Evolutionary conservation across 192 early-diverging fungal genomes (phyloP), one percentile per base, ranked within the genome.

Genomic region (Backusella macrospora): DNA sequence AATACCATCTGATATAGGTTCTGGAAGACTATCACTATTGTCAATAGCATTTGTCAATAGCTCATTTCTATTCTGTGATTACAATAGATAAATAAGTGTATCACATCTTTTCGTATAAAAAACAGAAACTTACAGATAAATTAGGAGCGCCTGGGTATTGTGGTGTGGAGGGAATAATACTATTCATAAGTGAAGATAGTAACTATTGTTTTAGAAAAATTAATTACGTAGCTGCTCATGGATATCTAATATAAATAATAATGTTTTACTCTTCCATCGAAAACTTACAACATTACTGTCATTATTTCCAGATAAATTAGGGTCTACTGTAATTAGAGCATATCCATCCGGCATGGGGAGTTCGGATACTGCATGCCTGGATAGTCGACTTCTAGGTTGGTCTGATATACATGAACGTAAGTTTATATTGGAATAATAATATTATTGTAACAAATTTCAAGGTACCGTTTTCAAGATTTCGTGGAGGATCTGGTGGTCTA

Each of bases 391-490:
- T 52, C 49, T 52, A 52, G 49, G 49, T 21, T 52, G 49, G 18
- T 52, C 49, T 52, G 49, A 18, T 52, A 52, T 52, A 52, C 49
- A 52, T 52, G 49, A 52, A 52, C n/a, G 10, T 52, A 52, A 18
- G 49, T 52, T 52, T 52, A 52, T 52, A 52, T 52, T 52, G n/a
- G 49, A 52, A 52, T 52, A 52, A 52, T 18, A 18, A 8, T 49
- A 7, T 48, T 49, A 49, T 18, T 49, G 7, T 16, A 49, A 16
- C 14, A 49, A 49, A 18, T 23, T 23, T 8, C n/a, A 6, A 52
- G n/a, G n/a, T 52, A 52, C 49, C 49, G n/a, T 52, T 52, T 52
- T 52, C 49, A 52, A 52, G 49, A 52, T 52, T 52, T 52, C 49
- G n/a, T 52, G 49, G 49, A 52, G 49, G 18, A 52, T 52, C 49